Conservation (phyloP, 176 grass and related monocot genomes). For the Oryza glumipatula region DNA sequence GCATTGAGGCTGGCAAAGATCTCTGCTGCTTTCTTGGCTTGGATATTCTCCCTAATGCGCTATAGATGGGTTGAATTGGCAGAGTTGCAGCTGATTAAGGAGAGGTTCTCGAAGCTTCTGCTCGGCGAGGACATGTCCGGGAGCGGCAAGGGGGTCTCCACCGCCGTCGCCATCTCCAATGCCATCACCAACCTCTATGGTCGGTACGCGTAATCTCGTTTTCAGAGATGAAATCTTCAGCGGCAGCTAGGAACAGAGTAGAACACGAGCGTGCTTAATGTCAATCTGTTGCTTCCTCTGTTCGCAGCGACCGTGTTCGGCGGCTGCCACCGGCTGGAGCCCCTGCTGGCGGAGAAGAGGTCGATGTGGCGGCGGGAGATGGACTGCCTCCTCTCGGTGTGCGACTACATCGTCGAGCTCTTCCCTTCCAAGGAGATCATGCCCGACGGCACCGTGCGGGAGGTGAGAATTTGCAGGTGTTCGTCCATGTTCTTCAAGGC, state of each 20-base stretch:
- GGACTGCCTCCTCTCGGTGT: constrained; percentile 82
- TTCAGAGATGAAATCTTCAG: neutral
- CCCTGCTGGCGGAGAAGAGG: constrained; percentile 64
- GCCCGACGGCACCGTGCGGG: constrained; percentile 58
- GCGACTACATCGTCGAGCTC: constrained; percentile 87
- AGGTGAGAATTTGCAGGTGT: constrained; percentile 25
- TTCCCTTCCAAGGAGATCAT: constrained; percentile 70
- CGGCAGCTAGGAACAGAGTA: neutral
- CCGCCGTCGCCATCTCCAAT: constrained; percentile 83
- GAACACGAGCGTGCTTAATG: neutral
- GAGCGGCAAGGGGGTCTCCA: constrained; percentile 79
- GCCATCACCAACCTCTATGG: constrained; percentile 97
- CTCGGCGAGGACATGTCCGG: constrained; percentile 97
- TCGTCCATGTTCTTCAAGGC: neutral
- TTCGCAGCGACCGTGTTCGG: constrained; percentile 87
- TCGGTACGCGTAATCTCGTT: neutral
- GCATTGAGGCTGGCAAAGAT: neutral
- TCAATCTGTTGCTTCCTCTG: neutral
- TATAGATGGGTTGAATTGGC: constrained; percentile 14
- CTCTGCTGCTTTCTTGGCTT: constrained; percentile 2
- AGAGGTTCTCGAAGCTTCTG: constrained; percentile 91
- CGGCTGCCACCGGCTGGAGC: constrained; percentile 78
- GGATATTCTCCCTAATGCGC: neutral
- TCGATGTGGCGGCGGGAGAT: constrained; percentile 90
- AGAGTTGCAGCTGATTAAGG: constrained; percentile 80